These are phyloP conservation scores for Ramalina intermedia DNA, from an alignment of 495 filamentous ascomycete genomes.

Conservation along the genomic window DNA sequence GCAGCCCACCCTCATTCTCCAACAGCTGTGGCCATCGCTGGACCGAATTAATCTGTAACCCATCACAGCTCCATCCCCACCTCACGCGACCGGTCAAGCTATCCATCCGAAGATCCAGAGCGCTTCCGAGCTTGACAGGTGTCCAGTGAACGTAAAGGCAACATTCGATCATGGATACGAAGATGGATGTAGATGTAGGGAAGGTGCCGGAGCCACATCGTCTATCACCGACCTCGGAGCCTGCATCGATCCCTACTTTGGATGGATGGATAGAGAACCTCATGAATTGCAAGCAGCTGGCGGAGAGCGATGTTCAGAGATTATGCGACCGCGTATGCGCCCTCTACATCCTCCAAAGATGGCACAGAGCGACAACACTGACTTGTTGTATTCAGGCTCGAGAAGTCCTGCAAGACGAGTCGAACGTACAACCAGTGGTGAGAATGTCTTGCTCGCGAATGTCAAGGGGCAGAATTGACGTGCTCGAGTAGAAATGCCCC, in stretches of 20 bases:
- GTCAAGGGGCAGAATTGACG: conserved; percentile 12
- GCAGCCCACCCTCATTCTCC: too few relatives aligned
- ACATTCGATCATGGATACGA: conserved; percentile 65
- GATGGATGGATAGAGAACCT: conserved; percentile 98
- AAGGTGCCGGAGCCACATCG: conserved; percentile 70
- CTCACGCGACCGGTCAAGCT: too few relatives aligned
- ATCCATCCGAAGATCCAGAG: too few relatives aligned
- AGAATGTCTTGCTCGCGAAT: conserved; percentile 17
- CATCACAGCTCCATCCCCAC: too few relatives aligned
- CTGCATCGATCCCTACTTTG: conserved; percentile 77
- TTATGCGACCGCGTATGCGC: conserved; percentile 86
- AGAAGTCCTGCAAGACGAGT: conserved; percentile 93
- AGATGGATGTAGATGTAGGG: conserved; percentile 83
- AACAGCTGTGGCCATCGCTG: too few relatives aligned
- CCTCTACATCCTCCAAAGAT: not conserved
- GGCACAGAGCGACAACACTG: conserved; percentile 6
- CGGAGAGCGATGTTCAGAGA: conserved; percentile 86
- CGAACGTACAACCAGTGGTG: conserved; percentile 98
- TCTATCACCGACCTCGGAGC: conserved; percentile 58
- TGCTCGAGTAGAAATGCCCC: conserved; percentile 61
- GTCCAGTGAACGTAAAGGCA: too few relatives aligned
- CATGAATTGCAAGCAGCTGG: conserved; percentile 97
- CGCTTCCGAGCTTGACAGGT: too few relatives aligned
- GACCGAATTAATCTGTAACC: too few relatives aligned
- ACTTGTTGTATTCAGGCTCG: conserved; percentile 47